phyloP scores from a whole-genome alignment of 345 rosid genomes.

The Eucalyptus caleyi region DNA sequence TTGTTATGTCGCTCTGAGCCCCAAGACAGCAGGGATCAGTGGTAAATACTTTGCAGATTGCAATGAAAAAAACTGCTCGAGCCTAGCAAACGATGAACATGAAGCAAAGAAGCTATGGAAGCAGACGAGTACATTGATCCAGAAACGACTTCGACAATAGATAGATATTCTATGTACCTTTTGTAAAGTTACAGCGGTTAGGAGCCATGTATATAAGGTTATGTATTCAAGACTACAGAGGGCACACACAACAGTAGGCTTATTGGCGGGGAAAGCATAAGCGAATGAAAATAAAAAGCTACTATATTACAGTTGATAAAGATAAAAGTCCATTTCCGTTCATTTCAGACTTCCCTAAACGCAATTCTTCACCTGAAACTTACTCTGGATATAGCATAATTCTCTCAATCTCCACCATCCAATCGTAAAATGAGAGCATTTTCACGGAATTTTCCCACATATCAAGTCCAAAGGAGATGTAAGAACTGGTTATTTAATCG shows the following conservation, averaged over 20 bases:
- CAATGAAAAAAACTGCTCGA: slow-evolving; percentile 65
- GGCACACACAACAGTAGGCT: not conserved
- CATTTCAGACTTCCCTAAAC: not conserved
- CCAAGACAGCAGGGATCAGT: slow-evolving; percentile 33
- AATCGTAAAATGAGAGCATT: not conserved
- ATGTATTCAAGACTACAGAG: not conserved
- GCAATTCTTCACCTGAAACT: not conserved
- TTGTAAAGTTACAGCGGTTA: not conserved
- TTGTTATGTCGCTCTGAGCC: slow-evolving; percentile 82
- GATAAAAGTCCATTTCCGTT: not conserved
- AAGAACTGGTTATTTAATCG: not conserved
- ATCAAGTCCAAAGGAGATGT: not conserved
- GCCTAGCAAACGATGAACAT: slow-evolving; percentile 56
- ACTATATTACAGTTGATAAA: not conserved
- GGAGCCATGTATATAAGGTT: slow-evolving; percentile 1
- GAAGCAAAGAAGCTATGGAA: slow-evolving; percentile 53
- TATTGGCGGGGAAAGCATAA: not conserved
- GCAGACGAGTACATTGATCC: slow-evolving; percentile 39
- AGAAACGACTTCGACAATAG: slow-evolving; percentile 15
- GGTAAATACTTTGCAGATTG: slow-evolving; percentile 90
- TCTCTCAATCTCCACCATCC: not conserved
- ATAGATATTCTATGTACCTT: not conserved
- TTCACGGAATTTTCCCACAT: not conserved
- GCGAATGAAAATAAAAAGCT: not conserved
- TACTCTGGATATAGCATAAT: not conserved